phyloP scores from a whole-genome alignment of 1,139 yeast genomes.

The Zhuliangozyma blackwelliae region DNA sequence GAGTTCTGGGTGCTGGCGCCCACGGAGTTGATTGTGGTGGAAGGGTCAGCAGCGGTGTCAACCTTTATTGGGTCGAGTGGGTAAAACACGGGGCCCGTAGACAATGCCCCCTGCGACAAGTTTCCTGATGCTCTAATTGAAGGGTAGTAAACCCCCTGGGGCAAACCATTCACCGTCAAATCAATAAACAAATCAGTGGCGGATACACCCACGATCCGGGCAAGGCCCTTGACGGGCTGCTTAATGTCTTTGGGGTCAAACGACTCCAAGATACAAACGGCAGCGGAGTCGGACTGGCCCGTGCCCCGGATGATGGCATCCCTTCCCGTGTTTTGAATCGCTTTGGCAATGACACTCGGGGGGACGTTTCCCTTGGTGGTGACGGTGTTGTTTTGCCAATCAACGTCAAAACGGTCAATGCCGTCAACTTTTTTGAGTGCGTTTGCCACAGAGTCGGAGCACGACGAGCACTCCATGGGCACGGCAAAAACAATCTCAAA shows the following conservation, averaged over 20 bases:
- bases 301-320: slow-evolving; percentile 93
- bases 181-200: slow-evolving; percentile 57
- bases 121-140: slow-evolving; percentile 70
- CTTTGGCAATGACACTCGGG: slow-evolving; percentile 63
- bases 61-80: slow-evolving; percentile 49
- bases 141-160: slow-evolving; percentile 64
- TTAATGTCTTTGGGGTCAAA: slow-evolving; percentile 45
- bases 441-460: slow-evolving; percentile 56
- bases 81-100: slow-evolving; percentile 56
- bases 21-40: slow-evolving; percentile 34
- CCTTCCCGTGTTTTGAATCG: slow-evolving; percentile 68
- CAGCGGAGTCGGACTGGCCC: slow-evolving; percentile 83
- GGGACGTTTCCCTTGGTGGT: slow-evolving; percentile 61
- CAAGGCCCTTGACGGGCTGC: slow-evolving; percentile 80
- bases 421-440: slow-evolving; percentile 50
- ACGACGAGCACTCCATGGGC: slow-evolving; percentile 68
- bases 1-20: slow-evolving; percentile 25
- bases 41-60: slow-evolving; percentile 25
- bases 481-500: slow-evolving; percentile 71
- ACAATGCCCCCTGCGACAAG: slow-evolving; percentile 65
- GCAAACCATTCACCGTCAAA: slow-evolving; percentile 69
- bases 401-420: slow-evolving; percentile 46
- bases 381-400: slow-evolving; percentile 54
- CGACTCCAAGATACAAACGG: slow-evolving; percentile 83
- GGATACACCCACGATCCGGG: slow-evolving; percentile 74